Conservation (phyloP, 192 early-diverging fungal species). For the Cladochytrium replicatum region DNA sequence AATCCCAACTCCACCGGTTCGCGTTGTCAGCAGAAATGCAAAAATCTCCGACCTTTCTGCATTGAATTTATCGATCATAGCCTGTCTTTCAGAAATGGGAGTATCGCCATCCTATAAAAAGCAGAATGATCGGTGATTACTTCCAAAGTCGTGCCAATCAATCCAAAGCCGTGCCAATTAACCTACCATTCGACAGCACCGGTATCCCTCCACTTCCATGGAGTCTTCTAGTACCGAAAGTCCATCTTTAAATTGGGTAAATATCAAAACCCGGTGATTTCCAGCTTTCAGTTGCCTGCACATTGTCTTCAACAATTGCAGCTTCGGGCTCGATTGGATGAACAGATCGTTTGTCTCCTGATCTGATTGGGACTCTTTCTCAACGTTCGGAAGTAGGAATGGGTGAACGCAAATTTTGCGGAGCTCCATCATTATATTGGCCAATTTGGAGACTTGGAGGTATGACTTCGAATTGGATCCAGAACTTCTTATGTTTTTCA, state of each 20-base stretch:
- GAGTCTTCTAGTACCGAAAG: slow-evolving; percentile 75
- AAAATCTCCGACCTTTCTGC: slow-evolving; percentile 46
- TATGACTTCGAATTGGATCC: slow-evolving; percentile 32
- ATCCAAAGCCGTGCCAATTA: background rate
- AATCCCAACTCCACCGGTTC: slow-evolving; percentile 68
- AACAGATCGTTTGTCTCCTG: slow-evolving; percentile 37
- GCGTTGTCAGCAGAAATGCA: slow-evolving; percentile 59
- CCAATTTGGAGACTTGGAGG: too few relatives aligned
- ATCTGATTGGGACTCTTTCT: slow-evolving; percentile 20
- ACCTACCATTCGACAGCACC: slow-evolving; percentile 41
- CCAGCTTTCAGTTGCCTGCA: slow-evolving; percentile 47
- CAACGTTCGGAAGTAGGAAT: slow-evolving; percentile 49
- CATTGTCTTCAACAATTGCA: slow-evolving; percentile 57
- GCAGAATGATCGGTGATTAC: too few relatives aligned
- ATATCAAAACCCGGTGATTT: slow-evolving; percentile 64
- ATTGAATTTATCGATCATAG: slow-evolving; percentile 57
- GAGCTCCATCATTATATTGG: slow-evolving; percentile 55
- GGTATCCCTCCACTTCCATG: slow-evolving; percentile 37
- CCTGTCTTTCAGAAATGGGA: slow-evolving; percentile 34
- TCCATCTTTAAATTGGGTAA: slow-evolving; percentile 76
- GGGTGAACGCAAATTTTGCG: slow-evolving; percentile 66
- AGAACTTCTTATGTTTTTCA: slow-evolving; percentile 43
- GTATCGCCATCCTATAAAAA: slow-evolving; percentile 55
- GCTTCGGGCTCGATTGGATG: slow-evolving; percentile 57
- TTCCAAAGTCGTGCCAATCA: background rate